Conservation (phyloP, 768 basidiomycete genomes). For the Auricularia sp. region DNA sequence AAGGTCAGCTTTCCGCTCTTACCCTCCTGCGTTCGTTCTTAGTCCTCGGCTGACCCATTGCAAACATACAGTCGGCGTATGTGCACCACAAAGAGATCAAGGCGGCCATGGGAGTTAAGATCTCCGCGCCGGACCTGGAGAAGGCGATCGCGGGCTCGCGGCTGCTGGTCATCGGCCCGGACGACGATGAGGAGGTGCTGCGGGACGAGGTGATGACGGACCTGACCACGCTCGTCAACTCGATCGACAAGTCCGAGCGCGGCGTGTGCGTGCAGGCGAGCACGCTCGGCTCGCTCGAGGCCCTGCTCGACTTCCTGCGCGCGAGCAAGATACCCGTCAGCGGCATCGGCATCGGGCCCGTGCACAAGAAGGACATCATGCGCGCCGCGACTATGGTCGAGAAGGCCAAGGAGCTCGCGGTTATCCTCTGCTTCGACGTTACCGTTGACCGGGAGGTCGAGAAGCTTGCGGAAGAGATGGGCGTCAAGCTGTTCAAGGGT, state of each 20-base stretch:
- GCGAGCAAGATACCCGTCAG: constrained; percentile 94
- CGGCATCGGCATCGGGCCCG: constrained; percentile 94
- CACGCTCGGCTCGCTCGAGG: constrained; percentile 93
- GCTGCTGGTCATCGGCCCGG: constrained; percentile 82
- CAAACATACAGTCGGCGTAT: constrained; percentile 62
- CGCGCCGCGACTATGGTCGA: constrained; percentile 89
- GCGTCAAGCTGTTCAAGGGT: constrained; percentile 92
- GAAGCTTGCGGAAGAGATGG: constrained; percentile 84
- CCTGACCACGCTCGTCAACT: constrained; percentile 75
- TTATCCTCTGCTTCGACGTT: constrained; percentile 95
- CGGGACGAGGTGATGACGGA: constrained; percentile 96
- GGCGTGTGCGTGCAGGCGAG: constrained; percentile 97
- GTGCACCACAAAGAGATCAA: constrained; percentile 97
- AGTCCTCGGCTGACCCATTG: not conserved
- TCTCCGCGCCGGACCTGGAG: constrained; percentile 88
- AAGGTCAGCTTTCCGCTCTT: constrained; percentile 46
- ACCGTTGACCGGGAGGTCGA: constrained; percentile 89
- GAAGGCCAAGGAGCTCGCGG: constrained; percentile 88
- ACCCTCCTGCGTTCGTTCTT: not conserved
- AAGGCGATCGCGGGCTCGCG: constrained; percentile 97
- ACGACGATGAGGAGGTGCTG: constrained; percentile 93
- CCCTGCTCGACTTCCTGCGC: constrained; percentile 90
- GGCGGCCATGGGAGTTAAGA: constrained; percentile 93
- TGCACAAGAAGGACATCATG: constrained; percentile 93
- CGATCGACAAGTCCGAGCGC: constrained; percentile 88